Conservation (phyloP, 176 grass and related monocot species). For the Phoenix dactylifera region DNA sequence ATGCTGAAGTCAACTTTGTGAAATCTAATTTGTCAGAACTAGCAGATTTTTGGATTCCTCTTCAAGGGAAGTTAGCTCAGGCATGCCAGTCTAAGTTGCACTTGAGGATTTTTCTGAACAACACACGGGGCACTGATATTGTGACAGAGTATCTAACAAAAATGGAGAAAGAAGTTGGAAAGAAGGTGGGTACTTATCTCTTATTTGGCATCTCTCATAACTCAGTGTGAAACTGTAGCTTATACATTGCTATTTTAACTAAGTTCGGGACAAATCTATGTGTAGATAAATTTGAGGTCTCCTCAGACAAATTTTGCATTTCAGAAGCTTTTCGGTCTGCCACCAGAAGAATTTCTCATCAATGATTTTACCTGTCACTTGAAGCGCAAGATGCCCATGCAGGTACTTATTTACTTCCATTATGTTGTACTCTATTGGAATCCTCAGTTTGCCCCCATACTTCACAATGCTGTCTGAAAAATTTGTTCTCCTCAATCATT, state of each 20-base stretch:
- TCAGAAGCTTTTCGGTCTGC: constrained; percentile 82
- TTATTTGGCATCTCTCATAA: too few species aligned
- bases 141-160: constrained; percentile 65
- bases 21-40: constrained; percentile 82
- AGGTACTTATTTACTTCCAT: constrained; percentile 37
- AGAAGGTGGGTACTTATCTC: constrained; percentile 53
- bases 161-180: constrained; percentile 97
- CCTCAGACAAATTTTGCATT: constrained; percentile 79
- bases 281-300: constrained; percentile 71
- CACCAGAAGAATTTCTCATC: constrained; percentile 93
- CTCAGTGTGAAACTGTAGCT: too few species aligned
- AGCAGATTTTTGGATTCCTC: constrained; percentile 86
- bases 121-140: constrained; percentile 62
- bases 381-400: constrained; percentile 81
- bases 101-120: constrained; percentile 85
- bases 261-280: constrained; percentile 13
- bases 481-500: too few species aligned
- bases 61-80: constrained; percentile 74
- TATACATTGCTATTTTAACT: too few species aligned
- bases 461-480: too few species aligned
- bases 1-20: constrained; percentile 89
- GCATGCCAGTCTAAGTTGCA: constrained; percentile 77
- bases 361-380: constrained; percentile 91
- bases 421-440: background rate
- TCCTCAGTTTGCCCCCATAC: too few species aligned